Base-by-base conservation (phyloP, 148 eudicot species). In the Diospyros lotus region DNA sequence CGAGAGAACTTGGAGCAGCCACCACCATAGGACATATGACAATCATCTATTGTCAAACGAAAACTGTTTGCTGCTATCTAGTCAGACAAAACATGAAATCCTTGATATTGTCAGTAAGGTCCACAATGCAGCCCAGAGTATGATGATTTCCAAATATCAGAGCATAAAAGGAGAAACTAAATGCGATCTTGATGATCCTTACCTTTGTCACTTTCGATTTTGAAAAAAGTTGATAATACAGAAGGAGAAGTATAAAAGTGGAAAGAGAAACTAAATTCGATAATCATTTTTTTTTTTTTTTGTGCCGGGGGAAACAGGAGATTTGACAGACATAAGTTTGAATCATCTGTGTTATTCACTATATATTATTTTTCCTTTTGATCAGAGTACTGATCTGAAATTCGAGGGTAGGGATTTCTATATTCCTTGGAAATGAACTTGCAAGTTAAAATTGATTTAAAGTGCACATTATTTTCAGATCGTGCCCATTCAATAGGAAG, bases 1-100 rank as follows among this genome's bases (percentile, higher is more conserved):
- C 44, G 72, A 51, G 65, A 81, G 43, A 71, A 58, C 59, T 74
- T 65, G 73, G 50, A 69, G 73, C 52, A n/a, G n/a, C n/a, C 58
- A 71, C 43, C 72, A 52, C 76, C 78, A 66, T 52, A 52, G 45
- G 71, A 59, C 65, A 66, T 66, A 66, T 60, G 71, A 7, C 62
- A 43, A 64, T 65, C 73, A 56, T 72, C 72, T 71, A 65, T 52
- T 11, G 79, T 42, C 17, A 14, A 81, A 41, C 56, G 64, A 12
- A 74, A 54, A 53, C 9, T 39, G 14, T 38, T 68, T 43, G 48
- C 54, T 41, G 52, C 39, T 51, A 58, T 75, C 81, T 81, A 69
- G 40, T 65, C 46, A 55, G 64, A 73, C 40, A 53, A 73, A 51
- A 73, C 9, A 10, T 41, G 17, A 41, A 42, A 70, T 55, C 40